phyloP scores from a whole-genome alignment of 768 basidiomycete genomes.

The Trametes elegans region DNA sequence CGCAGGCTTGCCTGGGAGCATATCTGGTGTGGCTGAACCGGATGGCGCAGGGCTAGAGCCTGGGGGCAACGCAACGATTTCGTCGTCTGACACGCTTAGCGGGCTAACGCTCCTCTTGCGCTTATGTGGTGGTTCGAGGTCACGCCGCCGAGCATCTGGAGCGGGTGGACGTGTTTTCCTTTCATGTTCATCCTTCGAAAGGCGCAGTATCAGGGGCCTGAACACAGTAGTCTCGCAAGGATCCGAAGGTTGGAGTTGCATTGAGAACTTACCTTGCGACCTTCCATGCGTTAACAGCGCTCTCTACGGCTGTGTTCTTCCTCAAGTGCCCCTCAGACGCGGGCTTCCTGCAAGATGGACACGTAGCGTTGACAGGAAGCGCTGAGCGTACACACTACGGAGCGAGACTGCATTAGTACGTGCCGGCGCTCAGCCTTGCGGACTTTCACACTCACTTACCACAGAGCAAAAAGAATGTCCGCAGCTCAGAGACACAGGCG shows the following conservation, averaged over 20 bases:
- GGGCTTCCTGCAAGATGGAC: slow-evolving; percentile 66
- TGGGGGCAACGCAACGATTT: slow-evolving; percentile 1
- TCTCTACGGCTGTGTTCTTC: slow-evolving; percentile 69
- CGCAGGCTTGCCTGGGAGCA: not conserved
- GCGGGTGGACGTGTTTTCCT: not conserved
- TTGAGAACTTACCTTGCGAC: slow-evolving; percentile 51
- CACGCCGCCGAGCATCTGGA: not conserved
- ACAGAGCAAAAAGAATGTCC: slow-evolving; percentile 83
- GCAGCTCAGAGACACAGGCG: slow-evolving; percentile 69
- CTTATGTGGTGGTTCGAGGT: not conserved
- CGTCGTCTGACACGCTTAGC: slow-evolving; percentile 1
- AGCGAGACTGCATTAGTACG: not conserved
- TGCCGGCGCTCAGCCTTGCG: not conserved
- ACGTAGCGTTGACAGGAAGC: slow-evolving; percentile 58
- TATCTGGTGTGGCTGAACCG: slow-evolving; percentile 4
- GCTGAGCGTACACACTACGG: slow-evolving; percentile 67
- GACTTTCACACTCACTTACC: slow-evolving; percentile 38
- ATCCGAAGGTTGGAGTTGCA: no score
- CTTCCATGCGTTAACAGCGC: slow-evolving; percentile 69
- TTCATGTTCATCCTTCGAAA: slow-evolving; percentile 3
- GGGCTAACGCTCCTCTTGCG: slow-evolving; percentile 26
- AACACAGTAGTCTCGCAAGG: not conserved
- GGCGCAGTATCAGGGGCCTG: slow-evolving; percentile 21
- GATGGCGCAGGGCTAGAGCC: slow-evolving; percentile 13
- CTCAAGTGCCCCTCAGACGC: slow-evolving; percentile 62